A percentile compares a stretch with the other conserved stretches of the same genome.
phyloP scores from a whole-genome alignment of 768 basidiomycete species.

The Lyophyllum decastes region DNA sequence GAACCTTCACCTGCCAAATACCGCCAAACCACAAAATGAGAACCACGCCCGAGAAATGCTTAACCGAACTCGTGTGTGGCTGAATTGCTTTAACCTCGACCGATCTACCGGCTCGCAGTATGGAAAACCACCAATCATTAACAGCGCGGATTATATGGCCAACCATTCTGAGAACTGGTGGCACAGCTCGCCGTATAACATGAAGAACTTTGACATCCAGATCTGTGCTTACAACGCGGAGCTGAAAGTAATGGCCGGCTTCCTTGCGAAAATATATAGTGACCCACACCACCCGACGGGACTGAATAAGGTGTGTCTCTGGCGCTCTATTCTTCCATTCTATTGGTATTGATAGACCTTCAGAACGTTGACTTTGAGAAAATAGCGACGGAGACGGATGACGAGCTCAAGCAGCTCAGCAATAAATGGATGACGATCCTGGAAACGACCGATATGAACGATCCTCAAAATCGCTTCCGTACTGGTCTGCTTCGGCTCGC shows the following conservation, averaged over 20 bases:
- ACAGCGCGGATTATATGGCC: conserved; percentile 75
- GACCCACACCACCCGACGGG: conserved; percentile 75
- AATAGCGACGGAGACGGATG: conserved; percentile 68
- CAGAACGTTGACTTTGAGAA: conserved; percentile 66
- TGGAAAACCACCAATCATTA: conserved; percentile 83
- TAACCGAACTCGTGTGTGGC: conserved; percentile 88
- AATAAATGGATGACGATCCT: conserved; percentile 58
- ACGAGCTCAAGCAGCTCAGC: conserved; percentile 58
- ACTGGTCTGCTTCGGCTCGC: conserved; percentile 61
- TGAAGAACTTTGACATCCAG: conserved; percentile 79
- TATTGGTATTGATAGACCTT: background rate
- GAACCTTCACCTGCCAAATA: conserved; percentile 79
- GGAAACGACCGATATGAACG: conserved; percentile 52
- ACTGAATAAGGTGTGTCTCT: conserved; percentile 61
- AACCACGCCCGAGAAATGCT: conserved; percentile 83
- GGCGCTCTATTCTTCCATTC: background rate
- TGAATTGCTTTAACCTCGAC: conserved; percentile 90
- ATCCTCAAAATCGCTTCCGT: conserved; percentile 59
- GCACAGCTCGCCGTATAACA: conserved; percentile 64
- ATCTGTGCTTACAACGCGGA: conserved; percentile 77
- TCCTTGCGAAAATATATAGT: conserved; percentile 66
- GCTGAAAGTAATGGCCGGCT: conserved; percentile 62
- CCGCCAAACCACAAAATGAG: conserved; percentile 76
- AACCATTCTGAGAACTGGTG: conserved; percentile 73
- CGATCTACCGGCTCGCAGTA: conserved; percentile 87